These are phyloP conservation scores for Trichocladium uniseriatum DNA, from an alignment of 495 filamentous ascomycete species.

Conservation along the genomic window DNA sequence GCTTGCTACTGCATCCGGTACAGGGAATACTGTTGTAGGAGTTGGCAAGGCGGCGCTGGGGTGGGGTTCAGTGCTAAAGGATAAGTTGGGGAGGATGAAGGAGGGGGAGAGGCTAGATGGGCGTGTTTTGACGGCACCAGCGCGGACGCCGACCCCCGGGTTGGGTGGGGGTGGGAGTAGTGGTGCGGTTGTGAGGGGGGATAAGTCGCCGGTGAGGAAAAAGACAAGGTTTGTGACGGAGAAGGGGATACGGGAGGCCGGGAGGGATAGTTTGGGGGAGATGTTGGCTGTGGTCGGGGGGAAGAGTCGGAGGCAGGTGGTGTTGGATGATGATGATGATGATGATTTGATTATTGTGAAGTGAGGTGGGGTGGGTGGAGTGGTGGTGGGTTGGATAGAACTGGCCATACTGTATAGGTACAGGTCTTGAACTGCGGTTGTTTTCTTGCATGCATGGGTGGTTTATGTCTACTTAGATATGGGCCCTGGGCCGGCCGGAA, in stretches of 20 bases:
- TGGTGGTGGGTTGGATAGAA: neutral
- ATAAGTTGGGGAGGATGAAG: conserved; percentile 45
- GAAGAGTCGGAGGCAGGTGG: conserved; percentile 10
- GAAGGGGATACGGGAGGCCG: conserved; percentile 67
- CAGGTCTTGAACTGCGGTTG: too few relatives aligned
- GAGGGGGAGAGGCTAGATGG: conserved; percentile 37
- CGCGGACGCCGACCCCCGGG: too few relatives aligned
- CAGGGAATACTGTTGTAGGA: neutral
- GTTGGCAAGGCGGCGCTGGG: conserved; percentile 26
- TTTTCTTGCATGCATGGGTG: too few relatives aligned
- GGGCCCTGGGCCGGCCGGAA: too few relatives aligned
- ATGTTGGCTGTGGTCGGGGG: conserved; percentile 7
- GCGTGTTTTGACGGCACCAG: conserved; percentile 3
- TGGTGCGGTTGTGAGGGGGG: conserved; percentile 6
- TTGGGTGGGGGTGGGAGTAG: neutral
- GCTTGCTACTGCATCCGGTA: neutral
- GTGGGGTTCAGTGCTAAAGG: conserved; percentile 40
- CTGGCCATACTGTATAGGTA: too few relatives aligned
- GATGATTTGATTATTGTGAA: conserved; percentile 27
- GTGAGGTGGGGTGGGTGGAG: neutral
- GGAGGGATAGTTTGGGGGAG: conserved; percentile 61
- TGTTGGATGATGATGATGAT: conserved; percentile 23
- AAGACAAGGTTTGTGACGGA: conserved; percentile 76
- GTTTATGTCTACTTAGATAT: too few relatives aligned
- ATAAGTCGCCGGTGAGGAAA: conserved; percentile 49